A percentile compares a stretch with the other conserved stretches of the same genome.
phyloP scores from a whole-genome alignment of 305 asterid genomes.

The Fraxinus latifolia region DNA sequence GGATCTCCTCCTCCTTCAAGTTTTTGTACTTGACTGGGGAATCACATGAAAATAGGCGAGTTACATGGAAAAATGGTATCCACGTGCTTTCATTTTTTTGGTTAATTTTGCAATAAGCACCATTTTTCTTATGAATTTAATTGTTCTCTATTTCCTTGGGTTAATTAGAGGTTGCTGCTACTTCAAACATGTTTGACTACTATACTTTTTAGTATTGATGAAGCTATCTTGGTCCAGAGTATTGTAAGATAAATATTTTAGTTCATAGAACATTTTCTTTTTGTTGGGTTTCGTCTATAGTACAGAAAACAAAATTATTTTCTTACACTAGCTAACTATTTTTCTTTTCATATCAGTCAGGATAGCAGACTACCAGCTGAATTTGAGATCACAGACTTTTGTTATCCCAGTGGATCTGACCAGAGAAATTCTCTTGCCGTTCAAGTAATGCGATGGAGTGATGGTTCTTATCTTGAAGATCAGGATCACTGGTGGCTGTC shows the following conservation, averaged over 20 bases:
- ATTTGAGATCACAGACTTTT: slow-evolving; percentile 86
- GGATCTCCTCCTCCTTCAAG: neutral
- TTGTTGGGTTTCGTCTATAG: neutral
- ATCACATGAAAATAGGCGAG: neutral
- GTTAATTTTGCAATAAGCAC: neutral
- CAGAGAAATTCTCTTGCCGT: slow-evolving; percentile 77
- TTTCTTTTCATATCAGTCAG: slow-evolving; percentile 54
- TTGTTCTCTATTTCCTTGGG: neutral
- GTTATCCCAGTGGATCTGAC: slow-evolving; percentile 75
- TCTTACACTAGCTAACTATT: slow-evolving; percentile 10
- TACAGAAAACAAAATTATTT: neutral
- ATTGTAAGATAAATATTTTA: slow-evolving; percentile 5
- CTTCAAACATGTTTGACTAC: slow-evolving; percentile 4
- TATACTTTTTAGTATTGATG: slow-evolving; percentile 2
- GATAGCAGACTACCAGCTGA: slow-evolving; percentile 98
- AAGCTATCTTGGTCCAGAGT: neutral
- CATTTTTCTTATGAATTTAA: neutral
- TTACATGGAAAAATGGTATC: neutral
- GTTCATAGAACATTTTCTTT: neutral
- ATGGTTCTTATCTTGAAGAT: slow-evolving; percentile 98
- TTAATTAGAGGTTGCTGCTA: neutral
- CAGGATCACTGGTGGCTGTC: slow-evolving; percentile 99
- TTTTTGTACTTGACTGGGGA: neutral
- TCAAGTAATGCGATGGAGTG: slow-evolving; percentile 95
- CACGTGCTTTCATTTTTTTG: neutral